A percentile compares a stretch with the other conserved stretches of the same genome.
Conservation (phyloP, 2,329 filamentous ascomycete species). For the Aspergillus carbonarius region DNA sequence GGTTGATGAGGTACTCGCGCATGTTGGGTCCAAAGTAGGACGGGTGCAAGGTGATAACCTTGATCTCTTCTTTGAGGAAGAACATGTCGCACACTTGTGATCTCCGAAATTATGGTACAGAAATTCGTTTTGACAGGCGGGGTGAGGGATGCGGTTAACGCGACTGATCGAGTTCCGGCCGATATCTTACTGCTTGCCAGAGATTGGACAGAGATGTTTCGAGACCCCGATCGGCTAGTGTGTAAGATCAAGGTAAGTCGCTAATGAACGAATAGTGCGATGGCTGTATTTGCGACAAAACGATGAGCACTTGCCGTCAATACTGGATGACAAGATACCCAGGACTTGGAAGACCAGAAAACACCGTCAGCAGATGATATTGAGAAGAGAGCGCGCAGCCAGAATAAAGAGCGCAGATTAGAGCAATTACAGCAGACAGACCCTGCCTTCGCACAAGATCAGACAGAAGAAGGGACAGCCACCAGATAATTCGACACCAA, state of each 20-base stretch:
- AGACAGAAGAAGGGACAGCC: constrained; percentile 4
- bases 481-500: constrained; percentile 3
- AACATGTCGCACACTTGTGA: constrained; percentile 66
- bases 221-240: background rate
- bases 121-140: constrained; percentile 1
- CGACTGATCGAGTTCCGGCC: background rate
- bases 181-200: background rate
- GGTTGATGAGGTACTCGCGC: constrained; percentile 83
- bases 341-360: background rate
- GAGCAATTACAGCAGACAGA: constrained; percentile 1
- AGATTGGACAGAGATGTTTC: background rate
- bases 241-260: background rate
- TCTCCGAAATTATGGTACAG: constrained; percentile 5
- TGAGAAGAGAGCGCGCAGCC: background rate
- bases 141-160: background rate
- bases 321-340: background rate
- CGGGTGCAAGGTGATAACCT: constrained; percentile 89
- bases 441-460: constrained; percentile 1
- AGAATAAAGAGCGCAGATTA: background rate
- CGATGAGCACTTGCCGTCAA: background rate
- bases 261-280: background rate
- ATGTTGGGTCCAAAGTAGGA: constrained; percentile 96
- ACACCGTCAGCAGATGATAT: background rate
- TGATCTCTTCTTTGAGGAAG: constrained; percentile 96
- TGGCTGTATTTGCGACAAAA: background rate